A percentile compares a stretch with the other conserved stretches of the same genome.
Conservation (phyloP, 1,284 basidiomycete species). For the Rhodotorula sp. region DNA sequence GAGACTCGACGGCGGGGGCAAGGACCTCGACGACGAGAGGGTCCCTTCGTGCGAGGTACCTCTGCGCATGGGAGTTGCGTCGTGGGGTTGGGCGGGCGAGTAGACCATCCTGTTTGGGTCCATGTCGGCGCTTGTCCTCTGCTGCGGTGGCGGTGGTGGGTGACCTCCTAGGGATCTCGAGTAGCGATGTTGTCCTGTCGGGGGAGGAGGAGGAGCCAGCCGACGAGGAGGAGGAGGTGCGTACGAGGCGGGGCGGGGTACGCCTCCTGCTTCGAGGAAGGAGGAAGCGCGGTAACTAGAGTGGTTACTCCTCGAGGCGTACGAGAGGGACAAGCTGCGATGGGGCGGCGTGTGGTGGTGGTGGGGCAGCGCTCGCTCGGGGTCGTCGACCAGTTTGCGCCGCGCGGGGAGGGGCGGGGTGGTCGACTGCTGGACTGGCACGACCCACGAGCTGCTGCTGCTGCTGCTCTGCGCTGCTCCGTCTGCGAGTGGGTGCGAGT, state of each 20-base stretch:
- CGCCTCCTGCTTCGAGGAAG: background rate
- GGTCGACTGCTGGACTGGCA: background rate
- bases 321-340: background rate
- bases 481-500: background rate
- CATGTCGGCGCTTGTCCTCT: background rate
- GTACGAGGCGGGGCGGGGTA: slow-evolving; percentile 3
- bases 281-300: background rate
- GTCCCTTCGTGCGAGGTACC: slow-evolving; percentile 20
- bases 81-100: slow-evolving; percentile 12
- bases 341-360: background rate
- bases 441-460: background rate
- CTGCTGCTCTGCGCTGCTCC: background rate
- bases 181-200: background rate
- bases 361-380: background rate
- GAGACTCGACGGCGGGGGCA: background rate
- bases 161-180: background rate
- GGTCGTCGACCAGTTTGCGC: background rate
- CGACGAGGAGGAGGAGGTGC: background rate
- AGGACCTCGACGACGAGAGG: background rate
- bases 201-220: background rate
- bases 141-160: background rate
- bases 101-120: slow-evolving; percentile 13
- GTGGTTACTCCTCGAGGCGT: background rate
- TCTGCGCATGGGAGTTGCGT: slow-evolving; percentile 11
- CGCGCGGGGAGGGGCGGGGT: background rate